Evolutionary conservation across 371 early-diverging fungal genomes (phyloP).

Genomic region (Dinochytrium kinnereticum): DNA sequence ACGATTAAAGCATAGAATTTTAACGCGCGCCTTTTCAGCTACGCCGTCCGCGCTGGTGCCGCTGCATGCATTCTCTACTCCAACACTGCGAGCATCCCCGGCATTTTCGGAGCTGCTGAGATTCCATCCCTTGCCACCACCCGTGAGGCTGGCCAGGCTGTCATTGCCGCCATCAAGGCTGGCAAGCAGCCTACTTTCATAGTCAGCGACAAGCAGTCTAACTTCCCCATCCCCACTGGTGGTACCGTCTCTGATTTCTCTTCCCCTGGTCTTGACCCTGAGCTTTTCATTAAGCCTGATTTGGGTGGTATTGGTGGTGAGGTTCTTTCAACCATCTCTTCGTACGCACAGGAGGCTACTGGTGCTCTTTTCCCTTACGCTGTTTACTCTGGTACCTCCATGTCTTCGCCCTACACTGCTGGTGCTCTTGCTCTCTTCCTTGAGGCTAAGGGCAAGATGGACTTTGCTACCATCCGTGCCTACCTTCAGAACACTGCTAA

Average conservation of each 20-base stretch:
- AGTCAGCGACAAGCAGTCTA: background rate
- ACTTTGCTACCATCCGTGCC: slow-evolving; percentile 15
- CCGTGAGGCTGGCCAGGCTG: slow-evolving; percentile 5
- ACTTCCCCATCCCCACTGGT: slow-evolving; percentile 32
- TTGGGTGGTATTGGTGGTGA: slow-evolving; percentile 25
- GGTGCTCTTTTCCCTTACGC: slow-evolving; percentile 17
- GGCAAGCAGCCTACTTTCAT: background rate
- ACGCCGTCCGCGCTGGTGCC: slow-evolving; percentile 25
- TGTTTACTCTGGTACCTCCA: slow-evolving; percentile 53
- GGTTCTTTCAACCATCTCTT: slow-evolving; percentile 32
- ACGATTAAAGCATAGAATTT: no score
- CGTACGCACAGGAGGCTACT: background rate
- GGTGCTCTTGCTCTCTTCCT: slow-evolving; percentile 37
- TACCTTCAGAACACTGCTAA: slow-evolving; percentile 55
- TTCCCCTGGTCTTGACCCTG: slow-evolving; percentile 18
- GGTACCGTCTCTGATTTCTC: slow-evolving; percentile 47
- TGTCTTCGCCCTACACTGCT: slow-evolving; percentile 51
- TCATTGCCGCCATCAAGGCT: slow-evolving; percentile 27
- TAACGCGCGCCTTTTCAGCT: no score
- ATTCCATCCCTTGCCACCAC: slow-evolving; percentile 26
- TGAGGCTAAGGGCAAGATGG: slow-evolving; percentile 16
- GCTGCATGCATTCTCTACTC: slow-evolving; percentile 37
- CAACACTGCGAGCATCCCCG: slow-evolving; percentile 15
- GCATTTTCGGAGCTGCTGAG: slow-evolving; percentile 1
- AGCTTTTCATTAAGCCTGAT: slow-evolving; percentile 25